Base-by-base conservation (phyloP, 331 rosid genomes). In the Cucumis variabilis region DNA sequence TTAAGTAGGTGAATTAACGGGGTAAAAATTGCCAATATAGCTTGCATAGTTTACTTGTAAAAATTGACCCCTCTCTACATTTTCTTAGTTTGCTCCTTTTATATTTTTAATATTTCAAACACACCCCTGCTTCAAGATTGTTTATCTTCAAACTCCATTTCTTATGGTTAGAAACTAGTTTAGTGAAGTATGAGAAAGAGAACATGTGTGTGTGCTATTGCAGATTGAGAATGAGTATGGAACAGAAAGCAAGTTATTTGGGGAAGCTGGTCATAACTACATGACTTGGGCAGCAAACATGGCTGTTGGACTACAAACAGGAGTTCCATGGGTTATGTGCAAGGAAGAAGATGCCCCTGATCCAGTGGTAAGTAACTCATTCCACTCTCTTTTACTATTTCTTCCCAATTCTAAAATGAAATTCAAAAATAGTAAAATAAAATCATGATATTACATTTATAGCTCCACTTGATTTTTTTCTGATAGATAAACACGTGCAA, bases 301-400 rank as follows among this genome's bases (percentile, higher is more conserved):
- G 99, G 99, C 99, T 50, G 93, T 94, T 62, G 95, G 96, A 88
- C 88, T 88, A 89, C 96, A 91, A 84, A 96, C 99, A 17, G 99
- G 99, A 51, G 99, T 97, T 73, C 99, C 99, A 3, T 97, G 99
- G 99, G 93, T 96, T 27, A 97, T 97, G 99, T 97, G 99, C 94
- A 97, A 97, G 94, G 96, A 97, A 94, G 99, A 94, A 33, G 99
- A 97, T 93, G 99, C 99, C 8, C 99, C 99, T 30, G 99, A 97
- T 93, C 99, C 99, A 79, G 94, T 97, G 95, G 99, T 96, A 88
- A 74, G 99, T 96, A 88, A 74, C 91, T 90, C 30, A 86, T 89
- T 72, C 68, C 87, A 1, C 85, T 79, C 86, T 79, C 86, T 63
- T 87, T 79, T n/a, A 79, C 68, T 16, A 15, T 69, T 68, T 30